phyloP scores from a whole-genome alignment of 2,329 filamentous ascomycete genomes.

The Emmonsia crescens region DNA sequence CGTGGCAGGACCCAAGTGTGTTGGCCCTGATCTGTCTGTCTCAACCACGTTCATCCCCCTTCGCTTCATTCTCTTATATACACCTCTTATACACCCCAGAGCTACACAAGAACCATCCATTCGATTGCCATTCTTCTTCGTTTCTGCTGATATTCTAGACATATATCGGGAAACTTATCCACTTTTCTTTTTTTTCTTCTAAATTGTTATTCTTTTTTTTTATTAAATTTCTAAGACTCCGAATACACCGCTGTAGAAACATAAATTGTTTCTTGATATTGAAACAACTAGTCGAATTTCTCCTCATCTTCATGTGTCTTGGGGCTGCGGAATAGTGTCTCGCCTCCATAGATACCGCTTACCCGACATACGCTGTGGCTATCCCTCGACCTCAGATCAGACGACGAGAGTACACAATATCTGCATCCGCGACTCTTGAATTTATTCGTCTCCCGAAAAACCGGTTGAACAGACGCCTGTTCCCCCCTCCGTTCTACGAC shows the following conservation, averaged over 20 bases:
- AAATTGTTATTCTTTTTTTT: not conserved
- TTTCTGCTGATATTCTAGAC: not conserved
- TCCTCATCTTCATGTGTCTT: not conserved
- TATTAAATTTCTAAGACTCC: not conserved
- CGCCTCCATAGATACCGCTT: not conserved
- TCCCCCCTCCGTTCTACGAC: not conserved
- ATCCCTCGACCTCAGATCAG: not conserved
- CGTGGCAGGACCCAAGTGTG: conserved; percentile 7
- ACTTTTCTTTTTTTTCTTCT: not conserved
- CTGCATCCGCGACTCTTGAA: not conserved
- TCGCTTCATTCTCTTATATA: not conserved
- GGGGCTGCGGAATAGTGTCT: not conserved
- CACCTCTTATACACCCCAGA: not conserved
- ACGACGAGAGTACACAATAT: not conserved
- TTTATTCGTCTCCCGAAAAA: not conserved
- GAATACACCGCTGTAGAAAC: not conserved
- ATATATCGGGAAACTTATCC: not conserved
- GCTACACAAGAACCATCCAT: not conserved
- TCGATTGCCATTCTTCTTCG: not conserved
- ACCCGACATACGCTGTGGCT: not conserved
- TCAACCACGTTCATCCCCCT: not conserved
- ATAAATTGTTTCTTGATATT: not conserved
- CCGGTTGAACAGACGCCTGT: not conserved
- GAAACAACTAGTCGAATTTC: not conserved
- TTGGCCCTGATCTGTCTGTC: conserved; percentile 9